phyloP scores from a whole-genome alignment of 805 yeast species.

The Wickerhamomyces queroliae region DNA sequence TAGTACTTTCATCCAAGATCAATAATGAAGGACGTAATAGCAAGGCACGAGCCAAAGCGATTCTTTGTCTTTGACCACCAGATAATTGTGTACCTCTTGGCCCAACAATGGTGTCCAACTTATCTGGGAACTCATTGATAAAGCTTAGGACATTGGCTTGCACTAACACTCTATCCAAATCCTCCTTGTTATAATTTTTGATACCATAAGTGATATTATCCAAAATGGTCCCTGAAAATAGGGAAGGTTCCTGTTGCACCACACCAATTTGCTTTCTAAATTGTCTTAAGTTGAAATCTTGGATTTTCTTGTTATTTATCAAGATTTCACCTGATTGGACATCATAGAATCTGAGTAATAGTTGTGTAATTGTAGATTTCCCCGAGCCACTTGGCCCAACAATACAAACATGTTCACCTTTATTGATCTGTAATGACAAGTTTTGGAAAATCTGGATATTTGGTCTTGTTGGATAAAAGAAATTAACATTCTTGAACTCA shows the following conservation, averaged over 20 bases:
- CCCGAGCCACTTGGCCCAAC: slow-evolving; percentile 99
- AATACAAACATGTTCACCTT: slow-evolving; percentile 87
- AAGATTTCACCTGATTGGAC: slow-evolving; percentile 58
- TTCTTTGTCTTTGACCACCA: slow-evolving; percentile 93
- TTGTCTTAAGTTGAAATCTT: slow-evolving; percentile 61
- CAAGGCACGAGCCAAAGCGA: slow-evolving; percentile 85
- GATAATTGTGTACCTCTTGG: slow-evolving; percentile 84
- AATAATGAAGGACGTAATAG: slow-evolving; percentile 74
- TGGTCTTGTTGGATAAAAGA: slow-evolving; percentile 81
- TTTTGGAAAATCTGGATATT: slow-evolving; percentile 59
- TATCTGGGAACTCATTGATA: slow-evolving; percentile 71
- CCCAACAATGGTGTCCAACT: slow-evolving; percentile 78
- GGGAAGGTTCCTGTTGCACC: slow-evolving; percentile 88
- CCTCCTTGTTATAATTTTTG: slow-evolving; percentile 47
- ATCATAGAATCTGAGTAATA: slow-evolving; percentile 80
- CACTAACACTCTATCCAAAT: slow-evolving; percentile 52
- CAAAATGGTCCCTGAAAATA: slow-evolving; percentile 78
- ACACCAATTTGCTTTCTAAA: slow-evolving; percentile 76
- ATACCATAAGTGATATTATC: slow-evolving; percentile 81
- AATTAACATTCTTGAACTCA: slow-evolving; percentile 55
- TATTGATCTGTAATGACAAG: slow-evolving; percentile 52
- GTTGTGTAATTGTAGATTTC: slow-evolving; percentile 79
- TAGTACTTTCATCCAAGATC: slow-evolving; percentile 89
- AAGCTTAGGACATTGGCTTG: slow-evolving; percentile 73
- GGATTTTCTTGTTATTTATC: slow-evolving; percentile 60